Conservation (phyloP, 83 land plant species). For the Diphasiastrum complanatum region DNA sequence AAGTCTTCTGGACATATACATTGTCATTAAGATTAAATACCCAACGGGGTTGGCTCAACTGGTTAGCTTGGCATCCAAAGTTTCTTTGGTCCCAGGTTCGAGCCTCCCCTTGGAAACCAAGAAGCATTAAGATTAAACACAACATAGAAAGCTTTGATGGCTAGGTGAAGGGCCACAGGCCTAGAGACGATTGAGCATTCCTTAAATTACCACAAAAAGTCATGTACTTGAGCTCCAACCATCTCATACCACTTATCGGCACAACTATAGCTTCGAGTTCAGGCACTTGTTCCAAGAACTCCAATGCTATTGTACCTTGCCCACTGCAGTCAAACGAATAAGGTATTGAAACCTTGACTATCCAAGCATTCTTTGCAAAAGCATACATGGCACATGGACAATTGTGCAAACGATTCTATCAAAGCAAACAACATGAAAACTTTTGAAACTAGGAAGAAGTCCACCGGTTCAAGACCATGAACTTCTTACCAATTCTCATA, state of each 20-base stretch:
- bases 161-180: background rate
- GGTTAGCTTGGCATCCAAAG: too few species aligned
- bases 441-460: too few species aligned
- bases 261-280: conserved; percentile 68
- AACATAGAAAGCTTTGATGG: background rate
- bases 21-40: too few species aligned
- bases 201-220: conserved; percentile 7
- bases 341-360: background rate
- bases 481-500: too few species aligned
- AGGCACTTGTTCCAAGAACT: conserved; percentile 70
- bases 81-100: too few species aligned
- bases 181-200: background rate
- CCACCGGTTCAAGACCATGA: too few species aligned
- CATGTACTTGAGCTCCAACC: background rate
- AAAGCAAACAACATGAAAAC: conserved; percentile 3
- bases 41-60: too few species aligned
- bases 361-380: background rate
- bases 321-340: too few species aligned
- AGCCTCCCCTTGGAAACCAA: too few species aligned
- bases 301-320: conserved; percentile 71
- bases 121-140: background rate
- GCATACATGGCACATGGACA: too few species aligned
- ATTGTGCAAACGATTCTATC: background rate
- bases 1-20: too few species aligned
- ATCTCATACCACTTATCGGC: conserved; percentile 77